Evolutionary conservation across 1,284 basidiomycete genomes (phyloP), one percentile per base, ranked within the genome.

Genomic region (Schizophyllum amplum): DNA sequence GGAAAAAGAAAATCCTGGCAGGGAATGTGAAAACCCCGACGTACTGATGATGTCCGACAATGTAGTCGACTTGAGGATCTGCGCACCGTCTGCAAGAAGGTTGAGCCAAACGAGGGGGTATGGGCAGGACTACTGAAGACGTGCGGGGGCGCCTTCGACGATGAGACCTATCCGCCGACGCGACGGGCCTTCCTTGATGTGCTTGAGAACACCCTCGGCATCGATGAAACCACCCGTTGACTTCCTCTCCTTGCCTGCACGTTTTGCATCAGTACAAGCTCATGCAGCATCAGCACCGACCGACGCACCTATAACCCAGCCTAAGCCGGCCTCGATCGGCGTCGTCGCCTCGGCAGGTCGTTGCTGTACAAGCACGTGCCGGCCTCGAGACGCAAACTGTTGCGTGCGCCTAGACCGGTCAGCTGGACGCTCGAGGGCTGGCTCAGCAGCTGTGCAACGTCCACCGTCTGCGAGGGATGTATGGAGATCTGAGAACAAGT

Each of bases 281-380:
- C 33, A 56, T 25, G 4, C 11, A 22, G 21, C 11, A 48, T 11
- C 26, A 50, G 23, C 54, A 47, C 6, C 27, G 52, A 13, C 33
- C 15, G 68, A 81, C 82, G 61, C 61, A 90, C 93, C 90, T 53
- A 99, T 92, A 24, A 97, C 83, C 96, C 96, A 98, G 0, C 82
- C 81, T 53, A 99, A 75, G 5, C 87, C 94, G 3, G 92, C 97
- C 72, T 97, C 96, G 17, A 98, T 83, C 0, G 94, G 93, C 1
- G 84, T 85, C 4, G 90, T 90, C 48, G 75, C 80, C 71, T 98
- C 94, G 69, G 97, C 88, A 97, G 74, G 67, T 99, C 96, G 67
- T 94, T 87, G 0, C 96, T 97, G 69, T 98, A 98, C 49, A 99
- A 77, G 71, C 96, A 99, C 86, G 99, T 89, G n/a, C 96, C 96